phyloP scores from a whole-genome alignment of 345 rosid species.

The Eutrema heterophyllum region DNA sequence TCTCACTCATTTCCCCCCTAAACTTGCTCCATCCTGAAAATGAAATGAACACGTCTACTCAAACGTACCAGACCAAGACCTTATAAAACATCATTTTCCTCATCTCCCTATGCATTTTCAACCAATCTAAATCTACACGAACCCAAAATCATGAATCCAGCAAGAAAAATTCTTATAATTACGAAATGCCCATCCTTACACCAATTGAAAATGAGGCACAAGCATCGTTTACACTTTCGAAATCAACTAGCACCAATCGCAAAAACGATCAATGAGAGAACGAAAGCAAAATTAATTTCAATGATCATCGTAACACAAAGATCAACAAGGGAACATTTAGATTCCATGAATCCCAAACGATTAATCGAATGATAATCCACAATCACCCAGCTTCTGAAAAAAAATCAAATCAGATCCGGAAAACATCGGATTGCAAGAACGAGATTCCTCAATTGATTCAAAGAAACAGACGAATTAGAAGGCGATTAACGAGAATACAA shows the following conservation, averaged over 20 bases:
- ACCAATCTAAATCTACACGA: not conserved
- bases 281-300: not conserved
- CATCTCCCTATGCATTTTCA: not conserved
- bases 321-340: not conserved
- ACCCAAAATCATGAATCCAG: not conserved
- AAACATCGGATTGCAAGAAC: not conserved
- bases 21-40: not conserved
- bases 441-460: not conserved
- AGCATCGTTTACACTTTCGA: not conserved
- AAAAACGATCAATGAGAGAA: not conserved
- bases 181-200: not conserved
- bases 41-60: not conserved
- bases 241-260: not conserved
- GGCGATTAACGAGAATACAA: not conserved
- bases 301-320: not conserved
- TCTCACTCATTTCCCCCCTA: not conserved
- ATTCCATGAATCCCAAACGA: not conserved
- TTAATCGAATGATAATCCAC: not conserved
- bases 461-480: not conserved
- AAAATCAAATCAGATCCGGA: not conserved
- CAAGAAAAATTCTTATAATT: not conserved
- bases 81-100: not conserved
- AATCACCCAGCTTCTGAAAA: not conserved
- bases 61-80: not conserved
- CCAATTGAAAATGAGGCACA: not conserved